Conservation (phyloP, 257 asterid species). For the Salvia rosmarinus region DNA sequence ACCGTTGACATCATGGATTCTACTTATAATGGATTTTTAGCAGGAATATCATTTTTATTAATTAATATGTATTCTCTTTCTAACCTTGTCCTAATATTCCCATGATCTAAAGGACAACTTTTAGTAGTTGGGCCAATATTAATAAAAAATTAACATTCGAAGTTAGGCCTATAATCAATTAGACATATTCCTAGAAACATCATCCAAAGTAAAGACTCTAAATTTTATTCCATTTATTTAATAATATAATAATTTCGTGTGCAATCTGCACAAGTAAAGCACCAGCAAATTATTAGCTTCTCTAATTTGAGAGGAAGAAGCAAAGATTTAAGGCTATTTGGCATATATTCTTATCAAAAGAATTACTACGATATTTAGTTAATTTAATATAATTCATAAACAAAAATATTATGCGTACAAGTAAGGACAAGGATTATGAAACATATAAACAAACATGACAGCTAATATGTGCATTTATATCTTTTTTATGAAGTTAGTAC, state of each 20-base stretch:
- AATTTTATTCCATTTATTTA: slow-evolving; percentile 28
- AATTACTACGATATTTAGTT: not conserved
- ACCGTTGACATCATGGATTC: slow-evolving; percentile 9
- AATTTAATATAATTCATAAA: not conserved
- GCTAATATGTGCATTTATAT: not conserved
- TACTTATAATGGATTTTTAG: slow-evolving; percentile 1
- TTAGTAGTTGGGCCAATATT: slow-evolving; percentile 11
- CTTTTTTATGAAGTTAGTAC: no score
- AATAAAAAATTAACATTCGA: not conserved
- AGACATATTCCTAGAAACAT: slow-evolving; percentile 24
- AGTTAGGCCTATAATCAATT: slow-evolving; percentile 33
- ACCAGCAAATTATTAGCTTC: slow-evolving; percentile 7
- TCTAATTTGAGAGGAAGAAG: slow-evolving; percentile 23
- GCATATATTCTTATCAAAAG: slow-evolving; percentile 37
- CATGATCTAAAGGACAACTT: slow-evolving; percentile 27
- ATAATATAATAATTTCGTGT: slow-evolving; percentile 22
- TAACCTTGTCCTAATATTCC: slow-evolving; percentile 40
- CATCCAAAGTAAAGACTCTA: not conserved
- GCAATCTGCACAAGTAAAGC: slow-evolving; percentile 25
- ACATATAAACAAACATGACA: not conserved
- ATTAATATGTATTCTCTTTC: slow-evolving; percentile 13
- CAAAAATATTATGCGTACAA: not conserved
- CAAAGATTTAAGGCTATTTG: slow-evolving; percentile 26
- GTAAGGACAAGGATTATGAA: not conserved
- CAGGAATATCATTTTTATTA: not conserved